A percentile compares a stretch with the other conserved stretches of the same genome.
These are phyloP conservation scores for Xylaria sp. DNA, from an alignment of 2,329 filamentous ascomycete genomes.

Conservation along the genomic window DNA sequence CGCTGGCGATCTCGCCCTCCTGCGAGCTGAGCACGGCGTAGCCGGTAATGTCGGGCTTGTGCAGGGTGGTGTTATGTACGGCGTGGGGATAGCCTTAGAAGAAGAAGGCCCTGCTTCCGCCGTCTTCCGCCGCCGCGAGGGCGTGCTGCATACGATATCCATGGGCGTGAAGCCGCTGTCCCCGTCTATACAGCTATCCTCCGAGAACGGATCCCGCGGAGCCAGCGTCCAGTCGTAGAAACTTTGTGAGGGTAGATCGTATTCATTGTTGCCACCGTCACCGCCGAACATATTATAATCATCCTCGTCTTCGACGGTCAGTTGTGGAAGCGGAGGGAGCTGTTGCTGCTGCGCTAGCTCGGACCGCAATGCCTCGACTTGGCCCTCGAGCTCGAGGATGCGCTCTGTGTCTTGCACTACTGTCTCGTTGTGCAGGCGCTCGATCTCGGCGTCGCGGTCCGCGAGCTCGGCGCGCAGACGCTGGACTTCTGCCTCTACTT, in stretches of 20 bases:
- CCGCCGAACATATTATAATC: neutral
- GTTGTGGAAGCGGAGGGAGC: neutral
- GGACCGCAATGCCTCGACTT: slow-evolving; percentile 43
- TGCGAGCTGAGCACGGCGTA: slow-evolving; percentile 47
- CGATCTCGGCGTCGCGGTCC: slow-evolving; percentile 59
- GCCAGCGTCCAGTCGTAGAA: slow-evolving; percentile 58
- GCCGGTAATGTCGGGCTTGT: slow-evolving; percentile 50
- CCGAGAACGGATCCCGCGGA: slow-evolving; percentile 53
- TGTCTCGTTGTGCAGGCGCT: slow-evolving; percentile 57
- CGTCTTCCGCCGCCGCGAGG: slow-evolving; percentile 42
- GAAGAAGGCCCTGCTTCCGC: neutral
- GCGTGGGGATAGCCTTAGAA: slow-evolving; percentile 34
- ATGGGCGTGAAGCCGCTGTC: slow-evolving; percentile 54
- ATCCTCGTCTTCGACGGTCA: slow-evolving; percentile 19
- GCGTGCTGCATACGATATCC: slow-evolving; percentile 59
- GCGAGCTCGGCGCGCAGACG: slow-evolving; percentile 56
- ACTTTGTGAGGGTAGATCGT: slow-evolving; percentile 20
- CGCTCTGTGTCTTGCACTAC: slow-evolving; percentile 50
- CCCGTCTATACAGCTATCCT: slow-evolving; percentile 50
- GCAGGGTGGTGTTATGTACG: slow-evolving; percentile 61
- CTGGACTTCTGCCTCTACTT: slow-evolving; percentile 51
- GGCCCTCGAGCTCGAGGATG: slow-evolving; percentile 45
- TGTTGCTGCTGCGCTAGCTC: slow-evolving; percentile 37
- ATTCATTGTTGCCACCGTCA: neutral
- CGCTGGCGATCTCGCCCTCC: slow-evolving; percentile 12